Evolutionary conservation across 2,329 filamentous ascomycete species (phyloP).

Genomic region (Fusarium sp.): DNA sequence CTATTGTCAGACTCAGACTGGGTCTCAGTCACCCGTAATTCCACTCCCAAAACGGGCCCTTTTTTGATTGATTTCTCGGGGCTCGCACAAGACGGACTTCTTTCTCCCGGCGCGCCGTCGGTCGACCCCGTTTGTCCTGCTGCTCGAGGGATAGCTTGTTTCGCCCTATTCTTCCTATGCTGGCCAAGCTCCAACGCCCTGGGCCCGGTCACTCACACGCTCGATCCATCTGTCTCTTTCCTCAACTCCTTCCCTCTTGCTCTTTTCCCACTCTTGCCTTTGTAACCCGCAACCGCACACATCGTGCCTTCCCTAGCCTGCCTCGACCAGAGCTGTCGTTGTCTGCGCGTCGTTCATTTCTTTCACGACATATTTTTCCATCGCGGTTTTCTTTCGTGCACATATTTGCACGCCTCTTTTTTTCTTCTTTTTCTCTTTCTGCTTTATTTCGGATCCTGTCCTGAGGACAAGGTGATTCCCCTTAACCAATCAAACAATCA

Average conservation of each 20-base stretch:
- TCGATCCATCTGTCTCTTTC: slow-evolving; percentile 16
- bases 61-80: not conserved
- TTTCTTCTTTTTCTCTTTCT: not conserved
- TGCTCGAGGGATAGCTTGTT: slow-evolving; percentile 24
- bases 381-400: slow-evolving; percentile 14
- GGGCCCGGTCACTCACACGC: slow-evolving; percentile 4
- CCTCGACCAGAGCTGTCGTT: slow-evolving; percentile 39
- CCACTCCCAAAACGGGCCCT: not conserved
- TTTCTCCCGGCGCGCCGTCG: not conserved
- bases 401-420: slow-evolving; percentile 3
- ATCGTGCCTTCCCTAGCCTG: slow-evolving; percentile 33
- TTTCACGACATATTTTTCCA: slow-evolving; percentile 22
- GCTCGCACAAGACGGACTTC: not conserved
- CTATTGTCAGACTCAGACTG: slow-evolving; percentile 17
- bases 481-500: not conserved
- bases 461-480: slow-evolving; percentile 32
- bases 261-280: slow-evolving; percentile 11
- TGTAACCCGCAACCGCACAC: slow-evolving; percentile 28
- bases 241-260: slow-evolving; percentile 5
- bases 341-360: slow-evolving; percentile 39
- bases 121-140: slow-evolving; percentile 1
- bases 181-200: slow-evolving; percentile 15
- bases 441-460: slow-evolving; percentile 15
- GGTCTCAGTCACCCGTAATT: slow-evolving; percentile 27
- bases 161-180: slow-evolving; percentile 18